A percentile compares a stretch with the other conserved stretches of the same genome.
These are phyloP conservation scores for Chaetomium tenue DNA, from an alignment of 495 filamentous ascomycete species.

Conservation along the genomic window DNA sequence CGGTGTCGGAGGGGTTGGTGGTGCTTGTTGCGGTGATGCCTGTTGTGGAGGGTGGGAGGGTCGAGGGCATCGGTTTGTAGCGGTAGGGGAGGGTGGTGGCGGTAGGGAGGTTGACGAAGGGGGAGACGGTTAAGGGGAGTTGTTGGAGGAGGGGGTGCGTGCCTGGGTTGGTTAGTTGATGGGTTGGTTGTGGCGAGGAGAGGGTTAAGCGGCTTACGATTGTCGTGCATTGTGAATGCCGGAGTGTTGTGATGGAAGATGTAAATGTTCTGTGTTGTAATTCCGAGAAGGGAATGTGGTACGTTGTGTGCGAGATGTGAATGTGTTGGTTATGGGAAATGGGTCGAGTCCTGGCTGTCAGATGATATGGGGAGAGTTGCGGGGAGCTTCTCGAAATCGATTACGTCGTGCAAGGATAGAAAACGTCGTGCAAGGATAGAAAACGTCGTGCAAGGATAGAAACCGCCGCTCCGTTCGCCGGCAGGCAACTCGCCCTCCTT, in stretches of 20 bases:
- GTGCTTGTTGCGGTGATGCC: slow-evolving; percentile 49
- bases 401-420: no score
- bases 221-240: slow-evolving; percentile 48
- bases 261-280: slow-evolving; percentile 17
- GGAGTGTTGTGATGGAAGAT: no score
- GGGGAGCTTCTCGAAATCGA: not conserved
- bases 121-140: slow-evolving; percentile 87
- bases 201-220: slow-evolving; percentile 37
- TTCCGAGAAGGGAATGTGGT: no score
- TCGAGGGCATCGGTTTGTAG: slow-evolving; percentile 83
- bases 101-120: slow-evolving; percentile 87
- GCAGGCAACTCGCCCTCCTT: not conserved
- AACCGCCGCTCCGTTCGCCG: no score
- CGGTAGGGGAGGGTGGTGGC: slow-evolving; percentile 92
- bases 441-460: no score
- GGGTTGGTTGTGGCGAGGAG: not conserved
- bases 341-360: not conserved
- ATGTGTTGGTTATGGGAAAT: not conserved
- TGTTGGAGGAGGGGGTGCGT: slow-evolving; percentile 88
- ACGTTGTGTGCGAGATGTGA: not conserved
- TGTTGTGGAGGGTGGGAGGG: slow-evolving; percentile 74
- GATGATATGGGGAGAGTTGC: not conserved
- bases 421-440: no score
- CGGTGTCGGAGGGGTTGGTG: slow-evolving; percentile 27
- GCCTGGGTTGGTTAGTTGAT: slow-evolving; percentile 43